These are phyloP conservation scores for Phytophthora palmivora DNA, from an alignment of 352 stramenopile species.

Conservation along the genomic window DNA sequence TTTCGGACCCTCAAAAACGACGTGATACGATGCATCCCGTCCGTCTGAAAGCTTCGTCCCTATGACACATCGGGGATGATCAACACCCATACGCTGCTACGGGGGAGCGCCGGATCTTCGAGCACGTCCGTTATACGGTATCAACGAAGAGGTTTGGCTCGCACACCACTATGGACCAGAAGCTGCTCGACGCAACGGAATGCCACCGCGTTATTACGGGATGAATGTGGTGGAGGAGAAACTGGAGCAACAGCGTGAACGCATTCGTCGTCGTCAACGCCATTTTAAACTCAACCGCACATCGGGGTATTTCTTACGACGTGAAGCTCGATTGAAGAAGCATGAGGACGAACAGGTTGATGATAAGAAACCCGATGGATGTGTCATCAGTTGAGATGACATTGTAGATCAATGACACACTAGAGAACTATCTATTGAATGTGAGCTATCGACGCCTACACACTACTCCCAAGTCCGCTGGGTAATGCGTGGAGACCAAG, in stretches of 20 bases:
- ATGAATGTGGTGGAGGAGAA: conserved; percentile 81
- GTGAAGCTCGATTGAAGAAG: conserved; percentile 67
- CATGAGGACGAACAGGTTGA: conserved; percentile 51
- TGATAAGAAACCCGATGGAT: conserved; percentile 20
- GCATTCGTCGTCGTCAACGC: conserved; percentile 64
- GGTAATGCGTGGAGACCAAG: conserved; percentile 56
- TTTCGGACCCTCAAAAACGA: conserved; percentile 68
- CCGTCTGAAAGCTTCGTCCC: conserved; percentile 52
- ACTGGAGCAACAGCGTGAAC: conserved; percentile 68
- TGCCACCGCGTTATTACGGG: conserved; percentile 69
- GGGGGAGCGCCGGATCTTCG: conserved; percentile 36
- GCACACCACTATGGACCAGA: conserved; percentile 82
- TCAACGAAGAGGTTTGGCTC: conserved; percentile 87
- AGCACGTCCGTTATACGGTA: conserved; percentile 63
- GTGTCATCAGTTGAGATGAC: conserved; percentile 38
- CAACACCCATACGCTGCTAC: conserved; percentile 67
- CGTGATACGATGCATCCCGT: conserved; percentile 67
- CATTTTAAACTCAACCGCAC: conserved; percentile 77
- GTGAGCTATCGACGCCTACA: conserved; percentile 16
- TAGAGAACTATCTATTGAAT: conserved; percentile 40
- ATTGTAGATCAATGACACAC: conserved; percentile 9
- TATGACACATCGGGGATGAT: conserved; percentile 49
- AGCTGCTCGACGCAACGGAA: conserved; percentile 50
- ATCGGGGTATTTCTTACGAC: conserved; percentile 77
- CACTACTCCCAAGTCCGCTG: conserved; percentile 13